These are phyloP conservation scores for Aureobasidium sp. DNA, from an alignment of 2,329 filamentous ascomycete genomes.

Conservation along the genomic window DNA sequence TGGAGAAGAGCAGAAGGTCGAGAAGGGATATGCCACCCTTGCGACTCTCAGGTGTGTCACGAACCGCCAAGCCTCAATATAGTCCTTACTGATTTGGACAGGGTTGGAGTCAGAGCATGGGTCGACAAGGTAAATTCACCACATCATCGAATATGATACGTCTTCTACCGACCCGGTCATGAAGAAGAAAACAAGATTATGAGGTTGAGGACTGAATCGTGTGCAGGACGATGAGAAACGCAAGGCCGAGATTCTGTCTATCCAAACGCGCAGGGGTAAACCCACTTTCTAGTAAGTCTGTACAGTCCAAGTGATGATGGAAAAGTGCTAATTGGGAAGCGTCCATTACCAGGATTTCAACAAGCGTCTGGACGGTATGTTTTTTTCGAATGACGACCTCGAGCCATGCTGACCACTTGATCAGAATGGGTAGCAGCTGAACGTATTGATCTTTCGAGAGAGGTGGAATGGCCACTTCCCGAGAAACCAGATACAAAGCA, in stretches of 20 bases:
- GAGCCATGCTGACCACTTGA: constrained; percentile 39
- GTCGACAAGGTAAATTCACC: constrained; percentile 56
- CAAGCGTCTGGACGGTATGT: constrained; percentile 60
- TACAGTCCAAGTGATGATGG: too few relatives aligned
- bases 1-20: constrained; percentile 42
- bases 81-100: constrained; percentile 33
- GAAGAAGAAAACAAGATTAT: background rate
- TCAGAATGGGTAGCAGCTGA: constrained; percentile 77
- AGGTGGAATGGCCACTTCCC: constrained; percentile 93
- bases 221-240: constrained; percentile 68
- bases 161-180: background rate
- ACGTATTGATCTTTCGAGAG: constrained; percentile 77
- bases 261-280: constrained; percentile 80
- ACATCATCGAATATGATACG: background rate
- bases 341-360: constrained; percentile 99
- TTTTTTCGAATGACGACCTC: background rate
- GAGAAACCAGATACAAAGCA: constrained; percentile 85
- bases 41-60: constrained; percentile 67
- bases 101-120: constrained; percentile 60
- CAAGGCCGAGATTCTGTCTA: constrained; percentile 93
- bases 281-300: constrained; percentile 67
- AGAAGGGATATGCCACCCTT: constrained; percentile 77
- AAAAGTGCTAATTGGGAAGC: constrained; percentile 25
- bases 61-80: constrained; percentile 9
- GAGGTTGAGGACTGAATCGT: background rate